Evolutionary conservation across 371 early-diverging fungal species (phyloP), one percentile per base, ranked within the genome.

Genomic region (Mortierella sp.): DNA sequence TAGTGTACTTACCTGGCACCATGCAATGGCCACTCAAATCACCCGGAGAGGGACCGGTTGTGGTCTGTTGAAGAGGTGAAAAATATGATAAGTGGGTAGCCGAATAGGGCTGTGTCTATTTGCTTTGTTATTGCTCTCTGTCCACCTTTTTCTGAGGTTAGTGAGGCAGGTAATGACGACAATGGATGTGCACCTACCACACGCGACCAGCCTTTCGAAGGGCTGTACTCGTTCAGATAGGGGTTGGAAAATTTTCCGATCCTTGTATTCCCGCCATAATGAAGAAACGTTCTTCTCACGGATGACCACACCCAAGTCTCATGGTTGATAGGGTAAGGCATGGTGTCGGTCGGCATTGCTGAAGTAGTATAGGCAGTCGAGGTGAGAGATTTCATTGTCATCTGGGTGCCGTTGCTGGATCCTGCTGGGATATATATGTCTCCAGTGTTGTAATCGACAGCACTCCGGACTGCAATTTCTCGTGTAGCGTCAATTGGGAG

Each of bases 11-110:
- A 21, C 70, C 70, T 42, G 38, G 44, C 42, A 70, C 70, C 70
- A 70, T 70, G 70, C 70, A 70, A 13, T 70, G 70, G 7, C 70
- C 70, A 70, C 45, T 38, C 24, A 70, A 31, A 31, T 70, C 70
- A 0, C 70, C 70, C 11, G 70, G 70, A 26, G 44, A 24, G 13
- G 70, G 70, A 11, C 70, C 70, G 5, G 38, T 26, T 42, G 68
- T 70, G 31, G 45, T 70, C 44, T 70, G n/a, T 19, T n/a, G 45
- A 24, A 38, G n/a, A 11, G 24, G 52, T 68, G 68, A 31, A 31
- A 28, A 44, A 42, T 34, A 34, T 70, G 7, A 72, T 26, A 45
- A 31, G 31, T 14, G 26, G 14, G 8, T 16, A 19, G 5, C n/a
- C 71, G 42, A 31, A 24, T 50, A 31, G 52, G 16, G 5, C 72